Conservation (phyloP, 345 rosid genomes). For the Carallia brachiata region DNA sequence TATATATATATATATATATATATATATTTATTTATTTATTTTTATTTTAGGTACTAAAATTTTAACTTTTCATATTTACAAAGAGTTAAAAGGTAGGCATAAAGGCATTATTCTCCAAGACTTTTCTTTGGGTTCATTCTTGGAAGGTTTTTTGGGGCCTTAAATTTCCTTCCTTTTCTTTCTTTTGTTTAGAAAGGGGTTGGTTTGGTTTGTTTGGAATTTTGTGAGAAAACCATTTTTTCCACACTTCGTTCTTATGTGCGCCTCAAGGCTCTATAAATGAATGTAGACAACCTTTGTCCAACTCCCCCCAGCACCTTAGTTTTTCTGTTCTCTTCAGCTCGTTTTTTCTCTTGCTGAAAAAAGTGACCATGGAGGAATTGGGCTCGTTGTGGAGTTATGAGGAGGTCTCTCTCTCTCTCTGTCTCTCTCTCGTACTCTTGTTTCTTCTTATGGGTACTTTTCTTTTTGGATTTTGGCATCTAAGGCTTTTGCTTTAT, state of each 20-base stretch:
- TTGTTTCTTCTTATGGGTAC: constrained; percentile 14
- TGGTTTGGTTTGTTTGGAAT: constrained; percentile 29
- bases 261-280: constrained; percentile 33
- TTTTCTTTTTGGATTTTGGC: background rate
- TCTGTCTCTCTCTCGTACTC: background rate
- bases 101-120: too few species aligned
- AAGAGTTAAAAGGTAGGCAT: background rate
- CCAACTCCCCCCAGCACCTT: constrained; percentile 12
- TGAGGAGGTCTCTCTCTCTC: constrained; percentile 48
- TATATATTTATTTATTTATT: too few species aligned
- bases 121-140: constrained; percentile 3
- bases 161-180: background rate
- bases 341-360: constrained; percentile 1
- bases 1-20: too few species aligned
- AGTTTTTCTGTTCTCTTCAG: background rate
- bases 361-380: constrained; percentile 54
- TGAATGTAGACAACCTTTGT: constrained; percentile 14
- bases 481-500: background rate
- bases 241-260: too few species aligned
- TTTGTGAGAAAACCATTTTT: constrained; percentile 18
- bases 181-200: constrained; percentile 21
- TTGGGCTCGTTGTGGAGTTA: constrained; percentile 65
- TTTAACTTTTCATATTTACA: constrained; percentile 1
- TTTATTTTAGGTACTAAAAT: background rate
- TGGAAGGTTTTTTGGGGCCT: constrained; percentile 17